Evolutionary conservation across 2,329 filamentous ascomycete species (phyloP), one percentile per base, ranked within the genome.

Genomic region (Akanthomyces muscarius): DNA sequence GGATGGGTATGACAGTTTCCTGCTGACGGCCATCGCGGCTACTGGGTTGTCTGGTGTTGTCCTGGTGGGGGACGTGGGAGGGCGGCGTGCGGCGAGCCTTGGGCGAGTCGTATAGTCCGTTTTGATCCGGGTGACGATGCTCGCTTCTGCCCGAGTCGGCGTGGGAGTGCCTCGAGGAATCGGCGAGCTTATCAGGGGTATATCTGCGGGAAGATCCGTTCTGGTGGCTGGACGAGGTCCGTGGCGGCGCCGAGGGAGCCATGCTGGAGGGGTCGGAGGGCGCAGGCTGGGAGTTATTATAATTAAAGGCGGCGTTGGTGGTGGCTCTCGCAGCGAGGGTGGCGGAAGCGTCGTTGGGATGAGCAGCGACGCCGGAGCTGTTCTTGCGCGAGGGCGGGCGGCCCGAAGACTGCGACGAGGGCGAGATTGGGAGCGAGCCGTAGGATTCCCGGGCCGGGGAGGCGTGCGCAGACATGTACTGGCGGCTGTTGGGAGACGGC

Each of bases 221-320:
- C 66, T 78, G 76, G 65, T 77, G 75, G 67, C 86, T 89, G 50
- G 91, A 95, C 16, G 92, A 96, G 8, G 90, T 93, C 71, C 92
- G 86, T 42, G 91, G 90, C 54, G 90, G 92, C 62, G 89, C 88
- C 69, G 91, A 83, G 28, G 90, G 89, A 60, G 89, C 86, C 78
- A 83, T 86, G 75, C 80, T 84, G 76, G 77, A 79, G 70, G 81
- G 80, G 23, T 79, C 69, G 33, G 77, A 74, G 16, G 44, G 16
- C 30, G 28, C 60, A 45, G 78, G 73, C 51, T 81, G 77, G 53
- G 83, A 77, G 64, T 76, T 69, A 33, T 77, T 72, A 25, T 74
- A 69, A 18, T 78, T 74, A 48, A 77, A 78, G 57, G 78, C 73
- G 67, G 80, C 69, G 59, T 79, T 77, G 62, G 77, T 75, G 60